Base-by-base conservation (phyloP, 441 rosid genomes). In the Brassica balearica region DNA sequence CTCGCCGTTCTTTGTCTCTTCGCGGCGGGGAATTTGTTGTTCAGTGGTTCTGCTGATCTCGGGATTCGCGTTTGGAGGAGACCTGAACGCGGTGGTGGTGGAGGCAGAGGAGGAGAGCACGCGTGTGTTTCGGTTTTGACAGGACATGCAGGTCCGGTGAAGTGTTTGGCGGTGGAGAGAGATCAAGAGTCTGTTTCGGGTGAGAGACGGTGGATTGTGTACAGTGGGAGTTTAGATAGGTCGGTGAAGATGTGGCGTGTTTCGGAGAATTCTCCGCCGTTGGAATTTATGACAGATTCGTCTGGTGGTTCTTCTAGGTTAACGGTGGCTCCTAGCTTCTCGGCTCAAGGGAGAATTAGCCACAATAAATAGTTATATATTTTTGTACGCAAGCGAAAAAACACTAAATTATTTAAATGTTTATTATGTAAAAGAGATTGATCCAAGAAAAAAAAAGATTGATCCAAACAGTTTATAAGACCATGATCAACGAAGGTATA, bases 201-300 rank as follows among this genome's bases (percentile, higher is more conserved):
- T 8, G 91, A 88, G 75, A 76, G 38, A 32, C 75, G 88, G 72
- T 93, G 97, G 97, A 88, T 87, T 23, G 81, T 93, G 72, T 95
- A 93, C 71, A 93, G 99, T 46, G 99, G 98, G 20, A 95, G 99
- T 79, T 78, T 95, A 66, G 98, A 95, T 67, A 90, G 89, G 81
- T 88, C 97, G 7, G 94, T 95, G 74, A 95, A 91, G 76, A 88
- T 95, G 85, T 95, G 99, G 97, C 82, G 91, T 61, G 88, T 93
- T 14, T 89, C 88, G 3, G 98, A 92, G 80, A 76, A 56, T 46
- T 86, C 92, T 0, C 90, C 89, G 7, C 86, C 92, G 6, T 38
- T 83, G 83, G 77, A 78, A 36, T 36, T 36, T 36, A 36, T 8
- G 41, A 7, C 41, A 8, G 41, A 53, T 41, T 46, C 5, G 77